These are phyloP conservation scores for Annulohypoxylon nitens DNA, from an alignment of 495 filamentous ascomycete genomes.

Conservation along the genomic window DNA sequence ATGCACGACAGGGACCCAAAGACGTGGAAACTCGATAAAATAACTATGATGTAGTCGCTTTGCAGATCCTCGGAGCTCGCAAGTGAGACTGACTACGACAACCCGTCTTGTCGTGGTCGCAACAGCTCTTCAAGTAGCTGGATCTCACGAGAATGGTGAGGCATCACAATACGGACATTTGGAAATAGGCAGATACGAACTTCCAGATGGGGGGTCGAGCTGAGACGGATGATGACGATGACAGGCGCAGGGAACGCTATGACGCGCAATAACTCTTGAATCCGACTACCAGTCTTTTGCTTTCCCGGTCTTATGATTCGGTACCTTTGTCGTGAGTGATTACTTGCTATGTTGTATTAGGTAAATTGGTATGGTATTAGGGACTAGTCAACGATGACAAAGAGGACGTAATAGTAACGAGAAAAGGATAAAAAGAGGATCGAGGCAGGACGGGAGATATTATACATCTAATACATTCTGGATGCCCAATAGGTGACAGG, in stretches of 20 bases:
- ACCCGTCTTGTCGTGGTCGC: slow-evolving; percentile 32
- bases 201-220: slow-evolving; percentile 9
- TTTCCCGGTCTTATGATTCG: background rate
- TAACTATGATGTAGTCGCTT: slow-evolving; percentile 43
- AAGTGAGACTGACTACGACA: slow-evolving; percentile 14
- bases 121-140: slow-evolving; percentile 49
- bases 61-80: slow-evolving; percentile 39
- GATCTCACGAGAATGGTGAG: slow-evolving; percentile 46
- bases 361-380: background rate
- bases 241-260: slow-evolving; percentile 26
- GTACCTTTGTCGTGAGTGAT: background rate
- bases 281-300: slow-evolving; percentile 1
- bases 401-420: slow-evolving; percentile 8
- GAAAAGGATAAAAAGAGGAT: slow-evolving; percentile 3
- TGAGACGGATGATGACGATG: slow-evolving; percentile 16
- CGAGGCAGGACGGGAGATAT: slow-evolving; percentile 22
- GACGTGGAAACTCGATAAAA: slow-evolving; percentile 49
- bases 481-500: slow-evolving; percentile 23
- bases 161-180: slow-evolving; percentile 46
- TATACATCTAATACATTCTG: slow-evolving; percentile 20
- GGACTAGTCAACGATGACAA: slow-evolving; percentile 11
- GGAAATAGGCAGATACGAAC: slow-evolving; percentile 22
- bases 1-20: slow-evolving; percentile 50
- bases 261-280: slow-evolving; percentile 16
- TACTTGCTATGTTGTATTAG: slow-evolving; percentile 10